Evolutionary conservation across 148 eudicot species (phyloP), one percentile per base, ranked within the genome.

Genomic region (Beta vulgaris): DNA sequence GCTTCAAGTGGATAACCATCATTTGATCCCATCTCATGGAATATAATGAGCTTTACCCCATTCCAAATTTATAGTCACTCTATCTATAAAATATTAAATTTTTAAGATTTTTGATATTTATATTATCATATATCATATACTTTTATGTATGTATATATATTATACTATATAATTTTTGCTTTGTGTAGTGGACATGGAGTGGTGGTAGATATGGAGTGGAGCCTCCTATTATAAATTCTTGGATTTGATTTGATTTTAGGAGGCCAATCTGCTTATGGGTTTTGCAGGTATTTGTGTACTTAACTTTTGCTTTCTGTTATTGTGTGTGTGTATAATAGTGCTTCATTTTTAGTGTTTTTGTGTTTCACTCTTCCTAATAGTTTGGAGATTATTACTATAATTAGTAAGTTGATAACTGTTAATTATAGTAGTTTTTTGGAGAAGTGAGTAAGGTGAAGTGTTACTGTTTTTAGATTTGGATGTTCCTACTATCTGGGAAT

Each of bases 231-330:
- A 61, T 74, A 62, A 62, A 62, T 32, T 49, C 64, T 66, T 51
- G 61, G 63, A 53, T 75, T 64, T 80, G 16, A 70, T 26, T 69
- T 57, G 76, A 51, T 37, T 19, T 31, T 19, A 53, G 57, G 39
- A 69, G 70, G 58, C 39, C 78, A 61, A 49, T 74, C 36, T 74
- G 82, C 75, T 74, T 77, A 54, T 61, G 74, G 64, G 36, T 80
- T 70, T 53, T 79, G 65, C 78, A 79, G 82, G 82, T 80, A 44
- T 61, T 37, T 75, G 23, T 61, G n/a, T n/a, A n/a, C n/a, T 37
- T 40, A 49, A 7, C n/a, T 74, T 63, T 60, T 39, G 44, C 19
- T 49, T 46, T 31, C n/a, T 32, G 2, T 11, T 46, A 21, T 31
- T 46, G 73, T 16, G 11, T 46, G n/a, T n/a, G n/a, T n/a, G n/a